Conservation (phyloP, 78 protist species). For the Goniomonas avonlea region DNA sequence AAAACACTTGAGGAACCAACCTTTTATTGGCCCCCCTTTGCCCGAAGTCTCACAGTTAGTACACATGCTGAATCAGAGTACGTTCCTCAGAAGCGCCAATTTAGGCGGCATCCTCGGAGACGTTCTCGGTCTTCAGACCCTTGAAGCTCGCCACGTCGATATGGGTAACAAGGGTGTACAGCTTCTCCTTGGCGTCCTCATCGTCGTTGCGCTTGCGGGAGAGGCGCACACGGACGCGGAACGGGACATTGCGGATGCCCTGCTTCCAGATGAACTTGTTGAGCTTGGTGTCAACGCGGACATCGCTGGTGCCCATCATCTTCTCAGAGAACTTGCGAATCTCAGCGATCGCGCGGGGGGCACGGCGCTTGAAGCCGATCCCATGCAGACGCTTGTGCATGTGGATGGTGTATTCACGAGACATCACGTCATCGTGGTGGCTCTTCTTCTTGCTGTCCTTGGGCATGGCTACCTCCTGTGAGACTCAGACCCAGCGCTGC, state of each 20-base stretch:
- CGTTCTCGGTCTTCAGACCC: too few relatives aligned
- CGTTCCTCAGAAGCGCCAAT: too few relatives aligned
- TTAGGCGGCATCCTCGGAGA: too few relatives aligned
- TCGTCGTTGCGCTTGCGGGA: slow-evolving; percentile 81
- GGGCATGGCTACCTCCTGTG: too few relatives aligned
- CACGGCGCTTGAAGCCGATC: slow-evolving; percentile 82
- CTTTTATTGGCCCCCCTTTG: too few relatives aligned
- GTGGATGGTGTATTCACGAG: slow-evolving; percentile 82
- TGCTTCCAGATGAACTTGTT: slow-evolving; percentile 76
- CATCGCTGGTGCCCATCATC: slow-evolving; percentile 81
- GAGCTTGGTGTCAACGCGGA: slow-evolving; percentile 70
- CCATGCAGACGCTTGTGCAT: slow-evolving; percentile 73
- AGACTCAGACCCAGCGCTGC: too few relatives aligned
- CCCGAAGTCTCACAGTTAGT: too few relatives aligned
- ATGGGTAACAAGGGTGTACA: slow-evolving; percentile 72
- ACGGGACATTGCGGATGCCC: slow-evolving; percentile 76
- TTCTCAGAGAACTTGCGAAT: slow-evolving; percentile 65
- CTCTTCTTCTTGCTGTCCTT: slow-evolving; percentile 1
- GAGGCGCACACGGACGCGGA: slow-evolving; percentile 82
- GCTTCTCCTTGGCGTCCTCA: slow-evolving; percentile 77
- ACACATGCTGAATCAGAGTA: too few relatives aligned
- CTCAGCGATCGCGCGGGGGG: slow-evolving; percentile 79
- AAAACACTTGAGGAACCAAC: too few relatives aligned
- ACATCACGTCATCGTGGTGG: slow-evolving; percentile 28
- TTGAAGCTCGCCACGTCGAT: too few relatives aligned